Base-by-base conservation (phyloP, 1,139 yeast species). In the Scheffersomyces illinoinensis region DNA sequence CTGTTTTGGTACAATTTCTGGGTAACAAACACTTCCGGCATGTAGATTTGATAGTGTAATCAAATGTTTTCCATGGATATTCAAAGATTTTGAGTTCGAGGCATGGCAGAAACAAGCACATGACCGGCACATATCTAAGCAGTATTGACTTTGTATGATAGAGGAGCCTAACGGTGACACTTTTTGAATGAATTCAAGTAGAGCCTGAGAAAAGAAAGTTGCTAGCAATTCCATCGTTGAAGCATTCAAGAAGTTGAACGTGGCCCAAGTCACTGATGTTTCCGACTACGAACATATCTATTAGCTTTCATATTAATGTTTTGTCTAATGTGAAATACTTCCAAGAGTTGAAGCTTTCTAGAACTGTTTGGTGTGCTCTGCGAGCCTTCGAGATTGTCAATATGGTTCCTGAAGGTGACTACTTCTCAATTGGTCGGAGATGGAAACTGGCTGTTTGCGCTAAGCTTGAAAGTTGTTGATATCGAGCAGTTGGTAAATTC, bases 371-470 rank as follows among this genome's bases (percentile, higher is more conserved):
- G 88, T 88, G 6, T 86, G n/a, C n/a, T n/a, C n/a, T n/a, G n/a
- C n/a, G 80, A 57, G 96, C 93, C 0, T 71, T 76, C 33, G 77
- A 81, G 56, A 67, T 87, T 49, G 70, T 88, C 53, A 67, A 74
- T 20, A 75, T 81, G 58, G 77, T 84, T 52, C 75, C 79, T 5
- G 70, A 72, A 20, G 72, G 73, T 1, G 72, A 76, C 5, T 64
- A 75, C 18, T 74, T 72, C 47, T 72, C 71, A 72, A 75, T 39
- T 51, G 56, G 7, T 74, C 86, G 50, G 68, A 79, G 3, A 68
- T 87, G 59, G 97, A 91, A 68, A 82, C 81, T 56, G 85, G 90
- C 1, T 93, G 93, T 70, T 79, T 90, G 17, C 84, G 82, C 64
- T 93, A 93, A 91, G 69, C 71, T 87, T 54, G 88, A 87, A 56